Base-by-base conservation (phyloP, 139 green algal genomes). In the Closterium sp. region DNA sequence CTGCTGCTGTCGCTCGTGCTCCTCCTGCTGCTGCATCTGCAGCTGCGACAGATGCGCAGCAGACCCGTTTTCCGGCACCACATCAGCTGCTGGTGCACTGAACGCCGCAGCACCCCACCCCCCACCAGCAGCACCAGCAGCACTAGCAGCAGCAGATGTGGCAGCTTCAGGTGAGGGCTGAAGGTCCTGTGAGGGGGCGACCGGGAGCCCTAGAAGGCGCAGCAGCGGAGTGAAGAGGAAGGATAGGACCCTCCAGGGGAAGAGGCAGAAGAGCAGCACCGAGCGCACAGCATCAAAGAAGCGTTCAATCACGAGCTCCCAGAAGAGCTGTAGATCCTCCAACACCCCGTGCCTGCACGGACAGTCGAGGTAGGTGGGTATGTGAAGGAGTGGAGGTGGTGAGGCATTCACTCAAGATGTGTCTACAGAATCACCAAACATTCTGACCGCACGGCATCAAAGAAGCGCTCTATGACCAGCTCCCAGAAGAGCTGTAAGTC, bases 301-400 rank as follows among this genome's bases (percentile, higher is more conserved):
- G 87, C 86, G 86, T 50, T 95, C 92, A 73, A 95, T 95, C 31
- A 38, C 73, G 28, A 94, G 91, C 85, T 95, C 92, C 86, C 94
- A 50, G 22, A 84, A 30, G 7, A 95, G 30, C n/a, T 95, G 90
- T 6, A 94, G 79, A 29, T 95, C 92, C 92, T 95, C 62, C 62
- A 79, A 5, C 62, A 79, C 62, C 1, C 62, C 62, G 17, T 79
- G 62, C 62, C 62, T 79, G 62, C 7, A 7, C 5, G 7, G 45
- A 70, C 45, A 13, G 45, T 70, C 6, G 11, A 70, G 45, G 2
- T 38, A 3, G 45, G 45, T n/a, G 45, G 45, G 45, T 13, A 70
- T 13, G 5, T 7, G 2, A 38, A 2, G 45, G 45, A 62, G 42
- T 62, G 3, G 45, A 70, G 45, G 45, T 19, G 45, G 45, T 34